phyloP scores from a whole-genome alignment of 108 stramenopile species.

The Hondaea fermentalgiana region DNA sequence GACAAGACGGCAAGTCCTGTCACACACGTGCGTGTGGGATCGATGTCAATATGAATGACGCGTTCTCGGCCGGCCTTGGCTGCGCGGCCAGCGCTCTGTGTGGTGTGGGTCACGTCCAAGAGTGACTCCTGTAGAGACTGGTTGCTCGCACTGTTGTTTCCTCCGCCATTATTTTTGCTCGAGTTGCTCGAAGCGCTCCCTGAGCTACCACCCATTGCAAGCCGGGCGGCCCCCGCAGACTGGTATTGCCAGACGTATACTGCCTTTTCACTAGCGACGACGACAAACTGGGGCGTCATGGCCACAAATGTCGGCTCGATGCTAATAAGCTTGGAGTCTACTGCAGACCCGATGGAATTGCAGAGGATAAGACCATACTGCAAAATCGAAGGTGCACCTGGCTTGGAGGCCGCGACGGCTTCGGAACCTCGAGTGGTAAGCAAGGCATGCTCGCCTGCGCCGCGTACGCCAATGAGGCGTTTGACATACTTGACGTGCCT shows the following conservation, averaged over 20 bases:
- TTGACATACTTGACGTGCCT: conserved; percentile 14
- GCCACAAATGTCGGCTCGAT: conserved; percentile 27
- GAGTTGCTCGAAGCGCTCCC: neutral
- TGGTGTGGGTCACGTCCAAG: neutral
- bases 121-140: neutral
- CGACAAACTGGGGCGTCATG: conserved; percentile 36
- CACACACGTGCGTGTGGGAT: neutral
- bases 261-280: conserved; percentile 33
- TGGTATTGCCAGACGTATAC: conserved; percentile 58
- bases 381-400: conserved; percentile 6
- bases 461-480: conserved; percentile 11
- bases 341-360: conserved; percentile 44
- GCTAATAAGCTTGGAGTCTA: conserved; percentile 10
- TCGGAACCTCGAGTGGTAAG: neutral
- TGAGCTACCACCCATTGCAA: neutral
- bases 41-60: conserved; percentile 38
- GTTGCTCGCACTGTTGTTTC: neutral
- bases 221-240: neutral
- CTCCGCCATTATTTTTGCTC: neutral
- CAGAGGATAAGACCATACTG: neutral
- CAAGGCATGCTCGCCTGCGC: conserved; percentile 18
- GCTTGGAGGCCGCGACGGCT: neutral
- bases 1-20: neutral
- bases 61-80: conserved; percentile 32
- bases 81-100: neutral